Evolutionary conservation across 2,329 filamentous ascomycete species (phyloP).

Genomic region (Pseudogymnoascus sp.): DNA sequence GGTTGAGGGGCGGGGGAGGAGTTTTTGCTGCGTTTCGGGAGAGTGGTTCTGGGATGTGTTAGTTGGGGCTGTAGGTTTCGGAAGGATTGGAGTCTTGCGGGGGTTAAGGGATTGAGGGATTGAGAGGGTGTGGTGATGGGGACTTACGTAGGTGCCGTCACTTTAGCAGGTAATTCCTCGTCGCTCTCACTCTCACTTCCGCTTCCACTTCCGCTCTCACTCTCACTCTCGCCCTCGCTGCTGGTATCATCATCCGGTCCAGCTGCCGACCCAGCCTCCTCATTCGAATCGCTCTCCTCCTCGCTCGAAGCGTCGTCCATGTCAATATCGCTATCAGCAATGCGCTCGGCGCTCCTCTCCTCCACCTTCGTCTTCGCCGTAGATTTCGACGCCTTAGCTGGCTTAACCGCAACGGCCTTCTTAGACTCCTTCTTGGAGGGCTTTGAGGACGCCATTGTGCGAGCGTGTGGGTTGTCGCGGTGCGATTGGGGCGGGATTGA

Average conservation of each 20-base stretch:
- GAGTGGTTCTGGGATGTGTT: slow-evolving; percentile 14
- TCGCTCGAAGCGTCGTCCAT: slow-evolving; percentile 14
- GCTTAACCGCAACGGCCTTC: slow-evolving; percentile 19
- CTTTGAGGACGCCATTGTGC: slow-evolving; percentile 6
- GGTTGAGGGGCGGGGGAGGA: slow-evolving; percentile 5
- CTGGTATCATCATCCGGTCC: slow-evolving; percentile 16
- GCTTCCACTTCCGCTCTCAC: slow-evolving; percentile 24
- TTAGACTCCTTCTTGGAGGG: slow-evolving; percentile 18
- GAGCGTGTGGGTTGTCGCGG: not conserved
- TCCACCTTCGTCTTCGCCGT: slow-evolving; percentile 19
- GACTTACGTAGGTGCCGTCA: slow-evolving; percentile 11
- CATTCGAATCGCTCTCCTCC: slow-evolving; percentile 16
- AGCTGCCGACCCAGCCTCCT: slow-evolving; percentile 20
- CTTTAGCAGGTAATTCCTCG: slow-evolving; percentile 21
- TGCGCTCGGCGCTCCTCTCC: slow-evolving; percentile 25
- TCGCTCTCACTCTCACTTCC: slow-evolving; percentile 28
- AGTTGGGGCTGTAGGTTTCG: slow-evolving; percentile 7
- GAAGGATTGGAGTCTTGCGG: slow-evolving; percentile 2
- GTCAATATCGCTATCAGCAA: slow-evolving; percentile 26
- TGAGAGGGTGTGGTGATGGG: slow-evolving; percentile 11
- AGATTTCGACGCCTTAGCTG: slow-evolving; percentile 19
- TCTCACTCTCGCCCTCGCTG: slow-evolving; percentile 12
- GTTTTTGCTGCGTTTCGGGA: slow-evolving; percentile 10
- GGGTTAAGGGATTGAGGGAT: not conserved
- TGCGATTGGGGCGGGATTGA: not conserved